phyloP scores from a whole-genome alignment of 164 flowering plant species.

The Euptelea pleiosperma region DNA sequence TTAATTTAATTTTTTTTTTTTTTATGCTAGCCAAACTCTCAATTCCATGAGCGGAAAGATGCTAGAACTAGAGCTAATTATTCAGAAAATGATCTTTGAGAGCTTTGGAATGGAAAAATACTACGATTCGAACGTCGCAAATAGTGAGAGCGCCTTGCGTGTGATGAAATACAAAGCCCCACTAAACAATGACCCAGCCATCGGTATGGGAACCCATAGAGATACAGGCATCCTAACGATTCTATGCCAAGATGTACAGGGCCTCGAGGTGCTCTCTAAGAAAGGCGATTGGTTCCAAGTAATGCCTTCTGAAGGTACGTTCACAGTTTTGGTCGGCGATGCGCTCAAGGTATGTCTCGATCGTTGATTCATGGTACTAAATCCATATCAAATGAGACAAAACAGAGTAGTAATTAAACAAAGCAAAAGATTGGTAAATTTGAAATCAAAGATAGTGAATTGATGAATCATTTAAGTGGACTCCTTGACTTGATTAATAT shows the following conservation, averaged over 20 bases:
- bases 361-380: not conserved
- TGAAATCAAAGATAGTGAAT: too few relatives aligned
- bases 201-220: constrained; percentile 37
- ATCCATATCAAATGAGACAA: too few relatives aligned
- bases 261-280: constrained; percentile 39
- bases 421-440: too few relatives aligned
- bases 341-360: constrained; percentile 30
- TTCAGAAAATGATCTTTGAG: constrained; percentile 22
- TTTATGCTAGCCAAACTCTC: constrained; percentile 18
- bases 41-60: constrained; percentile 29
- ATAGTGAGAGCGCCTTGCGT: constrained; percentile 20
- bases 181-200: constrained; percentile 6
- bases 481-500: too few relatives aligned
- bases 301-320: constrained; percentile 14
- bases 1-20: not conserved
- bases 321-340: constrained; percentile 39
- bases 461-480: too few relatives aligned
- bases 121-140: constrained; percentile 13
- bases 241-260: constrained; percentile 24
- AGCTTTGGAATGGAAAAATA: constrained; percentile 17
- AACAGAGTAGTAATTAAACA: too few relatives aligned
- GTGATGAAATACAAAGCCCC: constrained; percentile 43
- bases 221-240: constrained; percentile 22
- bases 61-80: constrained; percentile 28
- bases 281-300: constrained; percentile 34